Base-by-base conservation (phyloP, 192 early-diverging fungal genomes). In the Coemansia javaensis region DNA sequence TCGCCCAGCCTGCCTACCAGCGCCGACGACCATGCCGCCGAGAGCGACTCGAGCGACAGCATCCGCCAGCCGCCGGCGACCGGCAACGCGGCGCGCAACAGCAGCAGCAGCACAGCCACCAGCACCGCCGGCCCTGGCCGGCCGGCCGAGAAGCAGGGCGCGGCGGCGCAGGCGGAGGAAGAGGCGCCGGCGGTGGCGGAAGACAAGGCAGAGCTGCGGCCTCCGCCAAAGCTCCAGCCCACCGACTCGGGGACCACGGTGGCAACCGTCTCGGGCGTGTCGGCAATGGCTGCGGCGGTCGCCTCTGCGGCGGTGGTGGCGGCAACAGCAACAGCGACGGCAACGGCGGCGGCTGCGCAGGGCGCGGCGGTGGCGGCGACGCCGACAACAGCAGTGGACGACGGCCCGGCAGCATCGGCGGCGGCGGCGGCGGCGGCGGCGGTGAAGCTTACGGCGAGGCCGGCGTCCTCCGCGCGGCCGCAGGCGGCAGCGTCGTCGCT, bases 401-500 rank as follows among this genome's bases (percentile, higher is more conserved):
- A 2, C 14, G 23, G 14, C 1, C 23, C 44, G 9, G 14, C 52
- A 20, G 38, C 13, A 9, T 16, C 11, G 2, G 13, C 33, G 33
- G 33, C 4, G 33, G 4, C 4, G 3, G 40, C 11, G 22, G 2
- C 40, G 7, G 13, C n/a, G 21, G 12, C 18, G 3, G 21, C 5
- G 4, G 12, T 21, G 12, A 25, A 7, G 12, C 21, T n/a, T 8
- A 11, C 39, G 12, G 25, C 24, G 7, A 22, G 3, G 22, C 36
- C n/a, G n/a, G n/a, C n/a, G n/a, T n/a, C n/a, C n/a, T n/a, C n/a
- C n/a, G n/a, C n/a, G n/a, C n/a, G n/a, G n/a, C n/a, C n/a, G n/a
- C n/a, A n/a, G n/a, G n/a, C n/a, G n/a, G n/a, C n/a, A n/a, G 46
- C 30, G 21, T 62, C 63, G 14, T 75, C 71, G 14, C 32, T 75